Percentiles rank a stretch among this genome's conserved stretches.
Conservation (phyloP, 352 stramenopile species). For the Nothophytophthora sp. region DNA sequence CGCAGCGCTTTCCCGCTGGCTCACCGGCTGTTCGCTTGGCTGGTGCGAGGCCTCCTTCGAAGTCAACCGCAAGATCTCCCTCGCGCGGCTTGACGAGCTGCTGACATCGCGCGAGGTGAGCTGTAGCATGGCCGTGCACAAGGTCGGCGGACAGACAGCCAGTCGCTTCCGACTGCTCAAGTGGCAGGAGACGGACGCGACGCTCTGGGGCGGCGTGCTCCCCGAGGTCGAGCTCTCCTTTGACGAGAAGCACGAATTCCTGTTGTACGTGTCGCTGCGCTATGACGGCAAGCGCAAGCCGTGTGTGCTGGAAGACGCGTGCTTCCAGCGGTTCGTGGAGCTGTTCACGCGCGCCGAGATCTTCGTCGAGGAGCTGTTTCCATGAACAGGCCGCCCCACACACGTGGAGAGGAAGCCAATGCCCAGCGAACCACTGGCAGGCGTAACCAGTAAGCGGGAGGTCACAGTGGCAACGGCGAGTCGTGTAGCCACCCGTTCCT, state of each 20-base stretch:
- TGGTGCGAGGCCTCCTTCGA: slow-evolving; percentile 86
- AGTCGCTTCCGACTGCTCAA: slow-evolving; percentile 85
- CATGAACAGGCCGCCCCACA: slow-evolving; percentile 11
- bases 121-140: slow-evolving; percentile 28
- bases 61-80: slow-evolving; percentile 48
- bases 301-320: slow-evolving; percentile 41
- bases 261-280: slow-evolving; percentile 57
- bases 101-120: slow-evolving; percentile 25
- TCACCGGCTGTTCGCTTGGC: slow-evolving; percentile 74
- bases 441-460: too few relatives aligned
- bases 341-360: slow-evolving; percentile 36
- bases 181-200: slow-evolving; percentile 88
- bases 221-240: slow-evolving; percentile 82
- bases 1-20: slow-evolving; percentile 38
- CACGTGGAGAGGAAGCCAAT: too few relatives aligned
- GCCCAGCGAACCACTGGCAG: too few relatives aligned
- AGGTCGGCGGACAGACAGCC: slow-evolving; percentile 36
- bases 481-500: too few relatives aligned
- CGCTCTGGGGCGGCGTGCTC: slow-evolving; percentile 81
- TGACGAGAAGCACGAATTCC: slow-evolving; percentile 62
- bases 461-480: too few relatives aligned
- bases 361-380: slow-evolving; percentile 14
- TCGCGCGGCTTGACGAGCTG: slow-evolving; percentile 28
- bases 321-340: slow-evolving; percentile 44
- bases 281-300: slow-evolving; percentile 47